Base-by-base conservation (phyloP, 306 rosid genomes). In the Acacia melanoxylon region DNA sequence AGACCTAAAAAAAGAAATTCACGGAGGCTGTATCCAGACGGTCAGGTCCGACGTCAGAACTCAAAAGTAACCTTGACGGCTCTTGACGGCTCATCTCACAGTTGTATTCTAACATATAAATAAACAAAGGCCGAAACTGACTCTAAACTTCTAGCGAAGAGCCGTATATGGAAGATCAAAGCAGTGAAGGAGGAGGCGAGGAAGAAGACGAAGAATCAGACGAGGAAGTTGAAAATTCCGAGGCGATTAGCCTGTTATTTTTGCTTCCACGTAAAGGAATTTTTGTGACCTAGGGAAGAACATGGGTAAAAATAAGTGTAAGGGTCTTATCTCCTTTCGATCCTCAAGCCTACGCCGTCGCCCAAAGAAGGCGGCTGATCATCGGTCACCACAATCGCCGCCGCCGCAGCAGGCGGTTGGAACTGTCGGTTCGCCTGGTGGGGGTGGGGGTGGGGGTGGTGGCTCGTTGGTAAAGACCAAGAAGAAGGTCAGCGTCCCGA, bases 401-500 rank as follows among this genome's bases (percentile, higher is more conserved):
- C 76, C n/a, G 0, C 78, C 80, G 1, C 68, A 48, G 5, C 78
- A 25, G 0, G 24, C 37, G 41, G 44, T 72, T 14, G 83, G 81
- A 3, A 49, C 79, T 10, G 0, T 58, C n/a, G 58, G 75, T 0
- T 67, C 88, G 2, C 89, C 85, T 2, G 86, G 40, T 29, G 25
- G 25, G 9, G 83, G 19, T 4, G 68, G 45, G 1, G 86, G 76
- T 14, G 82, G 13, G 10, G 65, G 45, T 4, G 86, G 75, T n/a
- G 83, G 58, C 68, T 62, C 72, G 8, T 68, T 72, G 56, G 83
- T 81, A 0, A 95, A 95, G 89, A 90, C 81, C 67, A 93, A 93
- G 97, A 95, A 95, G 90, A 95, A 95, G 82, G 86, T 92, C 19
- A 92, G 91, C 2, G 92, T 95, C n/a, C 85, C 97, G 35, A 86